Percentiles rank a stretch among this genome's conserved stretches.
These are phyloP conservation scores for Solanum chaucha DNA, from an alignment of 257 asterid species.

Conservation along the genomic window DNA sequence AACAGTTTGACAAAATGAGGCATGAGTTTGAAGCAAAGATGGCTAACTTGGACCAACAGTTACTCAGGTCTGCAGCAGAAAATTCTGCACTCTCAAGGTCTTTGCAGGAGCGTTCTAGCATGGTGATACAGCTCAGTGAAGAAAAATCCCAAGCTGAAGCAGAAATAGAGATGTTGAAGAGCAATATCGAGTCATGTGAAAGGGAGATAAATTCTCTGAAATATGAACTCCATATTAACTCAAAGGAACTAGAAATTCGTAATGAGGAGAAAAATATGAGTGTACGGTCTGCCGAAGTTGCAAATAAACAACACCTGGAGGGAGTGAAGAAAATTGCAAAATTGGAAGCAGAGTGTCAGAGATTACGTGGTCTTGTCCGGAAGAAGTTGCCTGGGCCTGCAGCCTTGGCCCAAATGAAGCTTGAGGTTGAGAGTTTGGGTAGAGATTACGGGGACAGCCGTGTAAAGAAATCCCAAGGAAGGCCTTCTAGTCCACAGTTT, in stretches of 20 bases:
- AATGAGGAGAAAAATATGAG: constrained; percentile 95
- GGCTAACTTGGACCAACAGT: constrained; percentile 57
- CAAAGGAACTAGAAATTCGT: constrained; percentile 86
- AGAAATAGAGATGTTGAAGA: constrained; percentile 56
- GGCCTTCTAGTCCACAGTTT: constrained; percentile 55
- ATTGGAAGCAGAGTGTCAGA: constrained; percentile 95
- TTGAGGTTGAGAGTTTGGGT: constrained; percentile 83
- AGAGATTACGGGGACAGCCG: constrained; percentile 73
- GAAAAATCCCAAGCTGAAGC: constrained; percentile 80
- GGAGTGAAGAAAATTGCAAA: constrained; percentile 87
- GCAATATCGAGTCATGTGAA: constrained; percentile 56
- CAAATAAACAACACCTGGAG: constrained; percentile 87
- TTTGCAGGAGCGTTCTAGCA: constrained; percentile 85
- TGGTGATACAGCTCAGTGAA: constrained; percentile 67
- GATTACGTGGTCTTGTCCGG: constrained; percentile 90
- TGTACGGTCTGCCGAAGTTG: constrained; percentile 84
- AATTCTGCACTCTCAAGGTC: constrained; percentile 79
- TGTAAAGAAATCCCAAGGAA: constrained; percentile 61
- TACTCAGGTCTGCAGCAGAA: constrained; percentile 74
- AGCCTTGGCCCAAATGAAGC: constrained; percentile 96
- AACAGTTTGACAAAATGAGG: constrained; percentile 72
- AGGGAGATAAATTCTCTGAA: constrained; percentile 72
- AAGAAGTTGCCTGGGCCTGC: constrained; percentile 97
- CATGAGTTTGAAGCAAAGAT: constrained; percentile 64
- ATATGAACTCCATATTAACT: constrained; percentile 70